phyloP scores from a whole-genome alignment of 345 rosid species.

The Gossypium australe region DNA sequence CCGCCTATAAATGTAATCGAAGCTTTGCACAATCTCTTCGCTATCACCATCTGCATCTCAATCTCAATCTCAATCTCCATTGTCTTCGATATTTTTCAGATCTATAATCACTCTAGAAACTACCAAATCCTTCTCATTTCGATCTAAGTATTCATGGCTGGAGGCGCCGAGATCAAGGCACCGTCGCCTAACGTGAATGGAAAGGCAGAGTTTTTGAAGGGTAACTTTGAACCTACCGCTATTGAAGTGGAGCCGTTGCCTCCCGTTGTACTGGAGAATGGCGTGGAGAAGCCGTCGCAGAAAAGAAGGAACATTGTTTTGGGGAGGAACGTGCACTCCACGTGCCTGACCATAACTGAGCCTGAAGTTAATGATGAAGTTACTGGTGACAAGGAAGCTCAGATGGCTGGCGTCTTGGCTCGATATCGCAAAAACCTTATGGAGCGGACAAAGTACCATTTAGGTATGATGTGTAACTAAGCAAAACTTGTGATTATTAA shows the following conservation, averaged over 20 bases:
- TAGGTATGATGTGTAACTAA: slow-evolving; percentile 37
- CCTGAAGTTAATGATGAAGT: slow-evolving; percentile 78
- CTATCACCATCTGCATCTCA: no score
- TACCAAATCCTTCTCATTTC: background rate
- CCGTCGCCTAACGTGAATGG: slow-evolving; percentile 17
- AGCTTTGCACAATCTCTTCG: background rate
- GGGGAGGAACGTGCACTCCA: slow-evolving; percentile 75
- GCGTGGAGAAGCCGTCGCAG: slow-evolving; percentile 13
- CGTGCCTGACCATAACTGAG: slow-evolving; percentile 76
- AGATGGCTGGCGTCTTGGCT: slow-evolving; percentile 92
- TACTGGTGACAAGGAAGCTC: slow-evolving; percentile 88
- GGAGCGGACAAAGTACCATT: slow-evolving; percentile 75
- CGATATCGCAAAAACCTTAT: slow-evolving; percentile 66
- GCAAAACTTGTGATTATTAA: background rate
- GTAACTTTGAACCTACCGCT: slow-evolving; percentile 43
- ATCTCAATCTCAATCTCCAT: background rate
- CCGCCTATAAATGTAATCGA: background rate
- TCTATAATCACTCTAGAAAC: background rate
- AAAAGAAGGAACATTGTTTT: slow-evolving; percentile 60
- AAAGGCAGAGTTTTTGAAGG: slow-evolving; percentile 9
- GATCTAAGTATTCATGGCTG: slow-evolving; percentile 18
- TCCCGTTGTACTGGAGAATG: slow-evolving; percentile 20
- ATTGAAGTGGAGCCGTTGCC: slow-evolving; percentile 47
- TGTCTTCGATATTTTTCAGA: background rate
- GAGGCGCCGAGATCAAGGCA: slow-evolving; percentile 23